Evolutionary conservation across 2,329 filamentous ascomycete genomes (phyloP).

Genomic region (Dichotomopilus funicola): DNA sequence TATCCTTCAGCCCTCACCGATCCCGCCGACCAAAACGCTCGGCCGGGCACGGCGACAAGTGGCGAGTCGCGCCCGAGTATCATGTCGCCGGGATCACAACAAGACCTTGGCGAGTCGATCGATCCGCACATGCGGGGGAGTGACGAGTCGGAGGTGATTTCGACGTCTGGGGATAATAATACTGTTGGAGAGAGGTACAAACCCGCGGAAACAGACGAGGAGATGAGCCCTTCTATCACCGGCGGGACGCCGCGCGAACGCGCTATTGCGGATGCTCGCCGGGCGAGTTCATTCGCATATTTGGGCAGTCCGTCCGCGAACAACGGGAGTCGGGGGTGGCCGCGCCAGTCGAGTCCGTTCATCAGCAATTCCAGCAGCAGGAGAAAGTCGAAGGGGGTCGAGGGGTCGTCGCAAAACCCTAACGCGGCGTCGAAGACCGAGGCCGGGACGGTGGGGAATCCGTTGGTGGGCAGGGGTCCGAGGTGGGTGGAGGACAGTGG

Average conservation of each 20-base stretch:
- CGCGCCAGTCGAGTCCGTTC: neutral
- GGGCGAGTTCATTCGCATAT: no score
- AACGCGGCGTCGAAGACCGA: neutral
- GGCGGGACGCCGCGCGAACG: neutral
- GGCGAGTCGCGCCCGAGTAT: constrained; percentile 35
- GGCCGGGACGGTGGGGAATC: no score
- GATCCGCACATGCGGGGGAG: constrained; percentile 12
- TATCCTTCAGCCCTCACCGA: constrained; percentile 14
- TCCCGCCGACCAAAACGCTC: neutral
- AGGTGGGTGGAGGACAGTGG: constrained; percentile 28
- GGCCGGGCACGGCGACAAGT: neutral
- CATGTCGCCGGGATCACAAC: constrained; percentile 38
- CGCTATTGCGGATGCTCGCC: no score
- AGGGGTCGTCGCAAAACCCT: constrained; percentile 4
- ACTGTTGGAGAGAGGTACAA: constrained; percentile 24
- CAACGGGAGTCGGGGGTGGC: no score
- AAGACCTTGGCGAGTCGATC: constrained; percentile 12
- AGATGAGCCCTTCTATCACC: constrained; percentile 8
- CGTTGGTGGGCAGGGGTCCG: constrained; percentile 21
- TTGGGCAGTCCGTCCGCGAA: no score
- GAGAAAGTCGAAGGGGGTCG: constrained; percentile 5
- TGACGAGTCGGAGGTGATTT: constrained; percentile 16
- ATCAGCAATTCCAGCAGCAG: neutral
- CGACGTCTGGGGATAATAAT: constrained; percentile 8
- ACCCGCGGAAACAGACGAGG: constrained; percentile 24